Evolutionary conservation across 208 protist species (phyloP).

Genomic region (Eutreptiella sp.): DNA sequence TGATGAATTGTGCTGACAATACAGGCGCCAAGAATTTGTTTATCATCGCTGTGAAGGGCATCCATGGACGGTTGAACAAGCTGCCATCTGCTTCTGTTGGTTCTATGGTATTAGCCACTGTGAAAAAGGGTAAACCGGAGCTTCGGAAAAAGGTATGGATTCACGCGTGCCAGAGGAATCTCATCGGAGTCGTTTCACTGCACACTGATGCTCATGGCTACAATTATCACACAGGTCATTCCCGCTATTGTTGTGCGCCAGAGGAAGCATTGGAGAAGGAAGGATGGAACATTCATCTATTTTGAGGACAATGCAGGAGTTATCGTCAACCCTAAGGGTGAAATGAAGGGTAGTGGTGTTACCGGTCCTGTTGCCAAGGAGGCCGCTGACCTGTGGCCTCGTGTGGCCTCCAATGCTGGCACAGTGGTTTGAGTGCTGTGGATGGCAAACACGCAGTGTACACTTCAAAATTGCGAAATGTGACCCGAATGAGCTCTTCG

Average conservation of each 20-base stretch:
- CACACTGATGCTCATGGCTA: neutral
- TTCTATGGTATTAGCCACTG: slow-evolving; percentile 98
- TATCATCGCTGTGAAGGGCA: slow-evolving; percentile 97
- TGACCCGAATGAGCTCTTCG: too few relatives aligned
- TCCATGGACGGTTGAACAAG: slow-evolving; percentile 96
- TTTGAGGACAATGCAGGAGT: slow-evolving; percentile 99
- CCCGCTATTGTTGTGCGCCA: slow-evolving; percentile 97
- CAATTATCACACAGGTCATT: too few relatives aligned
- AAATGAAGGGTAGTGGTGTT: slow-evolving; percentile 99
- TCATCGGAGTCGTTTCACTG: too few relatives aligned
- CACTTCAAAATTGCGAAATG: too few relatives aligned
- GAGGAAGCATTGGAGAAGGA: slow-evolving; percentile 96
- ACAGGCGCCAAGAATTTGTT: slow-evolving; percentile 99
- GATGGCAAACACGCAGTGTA: too few relatives aligned
- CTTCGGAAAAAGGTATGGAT: slow-evolving; percentile 99
- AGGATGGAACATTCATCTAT: slow-evolving; percentile 97
- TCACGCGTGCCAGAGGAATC: too few relatives aligned
- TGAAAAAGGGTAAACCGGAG: slow-evolving; percentile 99
- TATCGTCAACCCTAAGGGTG: slow-evolving; percentile 99
- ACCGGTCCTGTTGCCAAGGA: slow-evolving; percentile 99
- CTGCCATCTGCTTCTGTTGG: slow-evolving; percentile 94
- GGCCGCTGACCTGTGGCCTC: slow-evolving; percentile 99
- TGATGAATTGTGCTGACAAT: slow-evolving; percentile 99
- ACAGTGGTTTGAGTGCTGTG: too few relatives aligned
- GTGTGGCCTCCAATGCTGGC: slow-evolving; percentile 94